Conservation (phyloP, 139 green algal species). For the Picochlorum sp. region DNA sequence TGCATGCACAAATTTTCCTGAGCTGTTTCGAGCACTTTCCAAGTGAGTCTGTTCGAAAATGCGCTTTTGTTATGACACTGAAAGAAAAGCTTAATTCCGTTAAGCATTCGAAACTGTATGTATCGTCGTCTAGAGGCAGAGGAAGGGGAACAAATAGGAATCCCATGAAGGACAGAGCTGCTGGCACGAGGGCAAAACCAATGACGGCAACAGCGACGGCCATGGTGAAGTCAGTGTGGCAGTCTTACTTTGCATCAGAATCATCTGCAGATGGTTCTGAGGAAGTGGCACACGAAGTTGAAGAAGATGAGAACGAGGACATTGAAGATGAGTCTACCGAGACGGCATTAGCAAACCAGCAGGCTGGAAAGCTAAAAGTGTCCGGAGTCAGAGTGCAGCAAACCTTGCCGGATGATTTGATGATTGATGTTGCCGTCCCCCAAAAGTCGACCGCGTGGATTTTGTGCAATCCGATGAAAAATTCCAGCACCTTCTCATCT, state of each 20-base stretch:
- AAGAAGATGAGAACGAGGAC: conserved; percentile 67
- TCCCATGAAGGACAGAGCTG: conserved; percentile 59
- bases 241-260: conserved; percentile 56
- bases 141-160: conserved; percentile 48
- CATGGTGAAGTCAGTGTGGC: conserved; percentile 81
- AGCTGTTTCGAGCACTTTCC: conserved; percentile 78
- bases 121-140: conserved; percentile 18
- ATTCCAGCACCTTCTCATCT: neutral
- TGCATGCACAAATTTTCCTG: conserved; percentile 92
- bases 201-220: conserved; percentile 91
- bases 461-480: no score
- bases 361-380: conserved; percentile 9
- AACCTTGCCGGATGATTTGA: neutral
- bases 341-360: conserved; percentile 33
- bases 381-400: conserved; percentile 4
- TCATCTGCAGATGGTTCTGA: conserved; percentile 7
- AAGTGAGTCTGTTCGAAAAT: conserved; percentile 44
- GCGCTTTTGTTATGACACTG: conserved; percentile 64
- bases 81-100: conserved; percentile 54
- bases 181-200: conserved; percentile 42
- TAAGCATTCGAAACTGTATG: conserved; percentile 81
- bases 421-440: neutral
- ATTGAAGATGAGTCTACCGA: conserved; percentile 44
- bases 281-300: conserved; percentile 34
- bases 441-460: no score